Conservation (phyloP, 1,284 basidiomycete species). For the Boletus mariae region DNA sequence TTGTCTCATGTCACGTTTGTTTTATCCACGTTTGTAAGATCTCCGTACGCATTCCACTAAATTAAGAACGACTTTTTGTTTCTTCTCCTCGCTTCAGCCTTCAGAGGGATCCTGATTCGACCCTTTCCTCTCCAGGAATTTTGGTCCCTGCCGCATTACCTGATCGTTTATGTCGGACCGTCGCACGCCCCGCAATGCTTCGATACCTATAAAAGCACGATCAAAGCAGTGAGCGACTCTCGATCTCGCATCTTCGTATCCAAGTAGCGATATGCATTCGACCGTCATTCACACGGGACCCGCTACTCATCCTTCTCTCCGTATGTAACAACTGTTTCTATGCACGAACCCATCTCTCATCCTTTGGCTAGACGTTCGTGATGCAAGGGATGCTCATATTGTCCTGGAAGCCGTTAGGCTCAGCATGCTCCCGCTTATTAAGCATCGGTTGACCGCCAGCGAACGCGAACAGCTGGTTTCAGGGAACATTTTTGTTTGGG, state of each 20-base stretch:
- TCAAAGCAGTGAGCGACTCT: neutral
- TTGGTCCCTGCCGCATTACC: conserved; percentile 16
- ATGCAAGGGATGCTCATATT: conserved; percentile 66
- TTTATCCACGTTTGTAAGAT: conserved; percentile 28
- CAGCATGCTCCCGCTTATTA: conserved; percentile 65
- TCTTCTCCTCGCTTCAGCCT: conserved; percentile 11
- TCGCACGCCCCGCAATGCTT: conserved; percentile 17
- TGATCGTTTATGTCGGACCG: conserved; percentile 11
- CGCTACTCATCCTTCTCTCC: conserved; percentile 55
- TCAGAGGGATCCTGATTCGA: conserved; percentile 21
- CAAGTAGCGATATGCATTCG: conserved; percentile 14
- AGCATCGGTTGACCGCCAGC: conserved; percentile 57
- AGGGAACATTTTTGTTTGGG: conserved; percentile 80
- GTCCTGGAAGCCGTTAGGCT: conserved; percentile 72
- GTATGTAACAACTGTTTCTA: conserved; percentile 35
- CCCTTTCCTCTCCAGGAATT: conserved; percentile 15
- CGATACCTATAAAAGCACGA: conserved; percentile 25
- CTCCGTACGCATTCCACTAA: conserved; percentile 18
- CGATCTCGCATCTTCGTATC: conserved; percentile 3
- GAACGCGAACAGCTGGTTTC: conserved; percentile 66
- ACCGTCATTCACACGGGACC: conserved; percentile 22
- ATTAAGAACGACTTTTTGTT: conserved; percentile 20
- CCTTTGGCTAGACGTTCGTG: conserved; percentile 56
- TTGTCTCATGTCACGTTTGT: conserved; percentile 33
- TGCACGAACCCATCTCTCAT: conserved; percentile 5